Base-by-base conservation (phyloP, 306 rosid species). In the Carpinus fangiana region DNA sequence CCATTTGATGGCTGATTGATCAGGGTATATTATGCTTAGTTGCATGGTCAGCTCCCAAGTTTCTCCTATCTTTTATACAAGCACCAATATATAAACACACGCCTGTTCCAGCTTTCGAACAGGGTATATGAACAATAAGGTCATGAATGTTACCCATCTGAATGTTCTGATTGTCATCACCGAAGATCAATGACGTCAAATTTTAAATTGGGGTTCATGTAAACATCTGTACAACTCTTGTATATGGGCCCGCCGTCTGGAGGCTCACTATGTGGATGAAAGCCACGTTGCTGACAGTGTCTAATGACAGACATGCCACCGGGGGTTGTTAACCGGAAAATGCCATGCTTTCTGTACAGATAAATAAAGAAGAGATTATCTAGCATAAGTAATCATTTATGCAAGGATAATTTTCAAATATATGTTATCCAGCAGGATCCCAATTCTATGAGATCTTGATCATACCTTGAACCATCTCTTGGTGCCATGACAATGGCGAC, bases 401-500 rank as follows among this genome's bases (percentile, higher is more conserved):
- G 16, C 3, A 67, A 45, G 9, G 21, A 67, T 67, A 41, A n/a
- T 67, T 41, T 5, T 16, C 6, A 31, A 5, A 36, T 64, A 61
- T 36, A n/a, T 66, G 18, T 66, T 38, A 38, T 66, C 16, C 38
- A 6, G 14, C 57, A 54, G 23, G 41, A 5, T 20, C 50, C 69
- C 45, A 78, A n/a, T 50, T 53, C 72, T 16, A 26, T n/a, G 60
- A 59, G 46, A 59, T 79, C 73, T 70, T 17, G 78, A 70, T 65
- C 88, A 86, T 87, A 95, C 97, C 90, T 92, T 26, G 92, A 73
- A 74, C 85, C 84, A 84, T 91, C 98, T 77, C 23, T 82, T 51
- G 98, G 98, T 6, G 98, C 98, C 98, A 95, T 95, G 84, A 95
- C 98, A 81, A 95, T 92, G 38, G 98, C 98, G 69, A 95, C 98